Conservation (phyloP, 768 basidiomycete species). For the Gloeostereum incarnatum region DNA sequence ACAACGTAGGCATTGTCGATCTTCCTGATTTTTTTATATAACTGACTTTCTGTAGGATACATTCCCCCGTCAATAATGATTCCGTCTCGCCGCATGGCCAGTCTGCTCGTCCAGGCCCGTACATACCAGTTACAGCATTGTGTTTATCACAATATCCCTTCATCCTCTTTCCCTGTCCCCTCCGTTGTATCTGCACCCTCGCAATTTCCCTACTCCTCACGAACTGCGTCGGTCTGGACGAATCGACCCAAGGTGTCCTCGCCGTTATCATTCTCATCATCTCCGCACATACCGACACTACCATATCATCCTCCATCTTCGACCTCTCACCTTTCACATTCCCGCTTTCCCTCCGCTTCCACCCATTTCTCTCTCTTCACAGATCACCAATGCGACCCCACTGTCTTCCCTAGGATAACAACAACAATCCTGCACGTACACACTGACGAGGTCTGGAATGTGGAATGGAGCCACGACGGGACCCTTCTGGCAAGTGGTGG, state of each 20-base stretch:
- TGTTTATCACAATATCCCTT: conserved; percentile 76
- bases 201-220: too few relatives aligned
- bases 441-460: conserved; percentile 90
- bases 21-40: conserved; percentile 2
- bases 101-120: conserved; percentile 80
- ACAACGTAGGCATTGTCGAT: conserved; percentile 50
- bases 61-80: conserved; percentile 92
- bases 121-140: conserved; percentile 73
- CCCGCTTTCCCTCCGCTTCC: too few relatives aligned
- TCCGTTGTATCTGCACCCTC: too few relatives aligned
- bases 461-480: conserved; percentile 94
- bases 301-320: too few relatives aligned
- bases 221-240: too few relatives aligned
- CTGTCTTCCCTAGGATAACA: conserved; percentile 77
- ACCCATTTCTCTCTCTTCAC: conserved; percentile 81
- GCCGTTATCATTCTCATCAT: too few relatives aligned
- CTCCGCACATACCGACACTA: too few relatives aligned
- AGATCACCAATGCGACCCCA: conserved; percentile 78
- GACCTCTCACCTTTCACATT: too few relatives aligned
- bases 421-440: conserved; percentile 83
- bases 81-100: conserved; percentile 78
- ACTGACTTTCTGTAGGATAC: conserved; percentile 41
- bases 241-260: too few relatives aligned
- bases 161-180: conserved; percentile 38
- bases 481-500: conserved; percentile 78